phyloP scores from a whole-genome alignment of 768 basidiomycete genomes.

The Leccinellum luteum region DNA sequence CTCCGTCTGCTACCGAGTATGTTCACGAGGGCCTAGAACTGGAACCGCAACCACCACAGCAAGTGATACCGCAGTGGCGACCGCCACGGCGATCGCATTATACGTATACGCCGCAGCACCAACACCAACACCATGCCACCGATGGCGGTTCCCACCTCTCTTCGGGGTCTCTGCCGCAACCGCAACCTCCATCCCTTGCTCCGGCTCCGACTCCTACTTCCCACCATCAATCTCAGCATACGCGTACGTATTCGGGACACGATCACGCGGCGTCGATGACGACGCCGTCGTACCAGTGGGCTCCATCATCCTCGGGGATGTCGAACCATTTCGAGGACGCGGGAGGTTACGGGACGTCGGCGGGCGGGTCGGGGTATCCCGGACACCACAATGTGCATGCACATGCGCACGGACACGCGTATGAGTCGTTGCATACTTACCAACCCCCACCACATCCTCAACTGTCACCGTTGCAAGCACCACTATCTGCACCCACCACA shows the following conservation, averaged over 20 bases:
- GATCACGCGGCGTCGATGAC: conserved; percentile 12
- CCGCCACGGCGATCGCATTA: conserved; percentile 29
- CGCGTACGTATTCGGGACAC: conserved; percentile 17
- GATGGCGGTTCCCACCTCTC: not conserved
- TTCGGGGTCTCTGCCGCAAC: not conserved
- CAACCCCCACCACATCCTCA: not conserved
- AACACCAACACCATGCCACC: conserved; percentile 3
- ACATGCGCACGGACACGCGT: not conserved
- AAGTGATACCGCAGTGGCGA: conserved; percentile 23
- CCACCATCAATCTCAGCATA: not conserved
- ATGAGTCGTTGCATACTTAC: not conserved
- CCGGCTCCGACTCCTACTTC: not conserved
- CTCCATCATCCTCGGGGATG: not conserved
- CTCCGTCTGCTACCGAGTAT: conserved; percentile 7
- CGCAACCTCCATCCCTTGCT: not conserved
- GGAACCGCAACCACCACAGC: conserved; percentile 6
- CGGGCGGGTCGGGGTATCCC: not conserved
- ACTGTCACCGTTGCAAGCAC: not conserved
- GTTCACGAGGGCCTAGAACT: not conserved
- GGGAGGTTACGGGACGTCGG: not conserved
- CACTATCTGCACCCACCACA: not conserved
- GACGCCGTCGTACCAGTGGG: conserved; percentile 18
- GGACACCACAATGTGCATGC: not conserved
- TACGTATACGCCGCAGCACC: conserved; percentile 22
- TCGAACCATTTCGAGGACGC: conserved; percentile 2